Evolutionary conservation across 2,329 filamentous ascomycete species (phyloP).

Genomic region (Fusarium metavorans): DNA sequence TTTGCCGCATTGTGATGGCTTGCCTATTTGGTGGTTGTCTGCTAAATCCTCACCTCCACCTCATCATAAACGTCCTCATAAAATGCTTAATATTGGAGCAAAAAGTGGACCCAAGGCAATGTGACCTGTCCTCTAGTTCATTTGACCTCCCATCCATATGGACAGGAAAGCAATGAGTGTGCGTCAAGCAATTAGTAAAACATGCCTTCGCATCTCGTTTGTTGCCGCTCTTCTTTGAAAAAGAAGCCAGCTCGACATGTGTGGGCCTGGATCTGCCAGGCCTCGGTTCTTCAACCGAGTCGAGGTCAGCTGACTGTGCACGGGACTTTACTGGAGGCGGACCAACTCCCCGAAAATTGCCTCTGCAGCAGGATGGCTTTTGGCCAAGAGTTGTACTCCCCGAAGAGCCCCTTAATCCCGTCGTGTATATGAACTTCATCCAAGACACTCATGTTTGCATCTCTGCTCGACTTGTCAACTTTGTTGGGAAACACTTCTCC

Average conservation of each 20-base stretch:
- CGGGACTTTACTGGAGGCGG: neutral
- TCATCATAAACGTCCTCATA: neutral
- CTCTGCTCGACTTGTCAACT: neutral
- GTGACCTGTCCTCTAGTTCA: neutral
- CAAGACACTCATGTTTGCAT: neutral
- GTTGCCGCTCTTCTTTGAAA: neutral
- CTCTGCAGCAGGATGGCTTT: neutral
- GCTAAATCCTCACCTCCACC: neutral
- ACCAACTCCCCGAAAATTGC: conserved; percentile 21
- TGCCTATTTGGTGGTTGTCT: neutral
- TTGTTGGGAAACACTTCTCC: neutral
- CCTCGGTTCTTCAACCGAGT: neutral
- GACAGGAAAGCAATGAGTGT: neutral
- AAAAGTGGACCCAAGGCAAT: neutral
- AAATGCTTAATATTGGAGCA: neutral
- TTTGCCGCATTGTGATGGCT: neutral
- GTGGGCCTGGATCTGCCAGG: neutral
- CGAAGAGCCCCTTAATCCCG: conserved; percentile 6
- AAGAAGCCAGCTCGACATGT: neutral
- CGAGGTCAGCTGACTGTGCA: conserved; percentile 22
- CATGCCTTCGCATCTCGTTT: neutral
- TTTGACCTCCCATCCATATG: neutral
- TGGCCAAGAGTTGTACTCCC: conserved; percentile 13
- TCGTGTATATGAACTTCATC: conserved; percentile 1
- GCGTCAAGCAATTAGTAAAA: neutral